Base-by-base conservation (phyloP, 139 green algal genomes). In the Nannochloris sp. region DNA sequence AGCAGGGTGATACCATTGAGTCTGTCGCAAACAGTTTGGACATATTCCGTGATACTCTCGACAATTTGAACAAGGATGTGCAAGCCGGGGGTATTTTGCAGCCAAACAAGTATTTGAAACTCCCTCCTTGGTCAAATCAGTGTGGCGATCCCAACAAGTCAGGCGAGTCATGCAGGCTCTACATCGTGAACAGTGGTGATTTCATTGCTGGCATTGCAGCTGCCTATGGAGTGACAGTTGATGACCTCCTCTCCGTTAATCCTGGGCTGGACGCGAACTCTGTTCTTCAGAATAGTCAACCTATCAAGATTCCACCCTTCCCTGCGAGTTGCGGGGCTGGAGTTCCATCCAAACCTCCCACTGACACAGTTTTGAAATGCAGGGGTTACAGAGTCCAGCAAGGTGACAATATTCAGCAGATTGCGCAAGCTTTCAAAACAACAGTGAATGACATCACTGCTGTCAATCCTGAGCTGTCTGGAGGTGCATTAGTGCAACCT, bases 281-380 rank as follows among this genome's bases (percentile, higher is more conserved):
- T 1, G 23, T 64, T 12, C 51, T 74, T 48, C 67, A 69, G 48
- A 64, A 64, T 18, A 25, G 60, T 19, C 36, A 53, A 10, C 60
- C 36, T 16, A 53, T 74, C 15, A 65, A 69, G 21, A 57, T 74
- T 44, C 60, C 60, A 8, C 68, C 68, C 16, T 74, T 65, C 60
- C 61, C 61, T 36, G 68, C 49, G 21, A 58, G 46, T 59, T 74
- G 68, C 49, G 68, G 60, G 25, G 43, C 21, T 23, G 68, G 60
- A 48, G 31, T 53, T 18, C 36, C 34, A 37, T 24, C 36, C 7
- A 64, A 69, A 34, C 60, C 60, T 6, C 36, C 36, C 19, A 44
- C 19, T 51, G 48, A 58, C 60, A 59, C 58, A 23, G 44, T 60
- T n/a, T 23, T 66, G n/a, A 75, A 75, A 48, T 70, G 48, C 1